Evolutionary conservation across 2,329 filamentous ascomycete species (phyloP).

Genomic region (Aspergillus viridinutans): DNA sequence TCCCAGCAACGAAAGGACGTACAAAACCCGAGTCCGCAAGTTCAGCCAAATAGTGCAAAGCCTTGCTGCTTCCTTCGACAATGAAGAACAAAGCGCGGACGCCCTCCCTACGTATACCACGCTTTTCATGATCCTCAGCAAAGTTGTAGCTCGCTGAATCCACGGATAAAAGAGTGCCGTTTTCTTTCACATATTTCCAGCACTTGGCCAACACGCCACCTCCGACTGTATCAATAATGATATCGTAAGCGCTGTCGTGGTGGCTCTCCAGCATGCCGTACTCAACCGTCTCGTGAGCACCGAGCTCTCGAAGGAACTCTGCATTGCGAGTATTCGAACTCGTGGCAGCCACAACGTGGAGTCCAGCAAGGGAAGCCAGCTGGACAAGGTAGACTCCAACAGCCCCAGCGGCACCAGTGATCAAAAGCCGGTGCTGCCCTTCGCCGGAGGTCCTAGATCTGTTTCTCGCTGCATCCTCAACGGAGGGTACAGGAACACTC

Average conservation of each 20-base stretch:
- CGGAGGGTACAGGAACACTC: background rate
- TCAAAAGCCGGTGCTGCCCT: conserved; percentile 20
- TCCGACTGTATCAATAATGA: conserved; percentile 25
- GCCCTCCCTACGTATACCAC: conserved; percentile 10
- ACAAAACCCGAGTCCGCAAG: conserved; percentile 11
- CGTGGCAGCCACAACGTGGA: conserved; percentile 31
- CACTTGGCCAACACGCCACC: conserved; percentile 15
- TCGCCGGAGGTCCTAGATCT: background rate
- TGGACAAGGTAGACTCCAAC: conserved; percentile 38
- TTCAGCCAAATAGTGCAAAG: conserved; percentile 11
- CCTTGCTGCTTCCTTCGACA: conserved; percentile 8
- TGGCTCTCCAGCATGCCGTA: conserved; percentile 21
- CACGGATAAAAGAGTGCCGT: conserved; percentile 20
- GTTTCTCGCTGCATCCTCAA: background rate
- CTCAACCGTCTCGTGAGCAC: conserved; percentile 38
- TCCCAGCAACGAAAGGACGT: conserved; percentile 16
- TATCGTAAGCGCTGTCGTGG: conserved; percentile 11
- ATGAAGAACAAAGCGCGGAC: conserved; percentile 23
- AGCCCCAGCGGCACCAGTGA: conserved; percentile 38
- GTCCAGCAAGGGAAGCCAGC: conserved; percentile 29
- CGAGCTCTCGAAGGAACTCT: conserved; percentile 31
- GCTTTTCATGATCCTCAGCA: conserved; percentile 16
- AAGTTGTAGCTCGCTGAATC: conserved; percentile 23
- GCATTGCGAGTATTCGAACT: conserved; percentile 33
- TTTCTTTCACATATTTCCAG: conserved; percentile 14